A percentile compares a stretch with the other conserved stretches of the same genome.
These are phyloP conservation scores for Phaeosphaeriaceae sp. DNA, from an alignment of 2,329 filamentous ascomycete genomes.

Conservation along the genomic window DNA sequence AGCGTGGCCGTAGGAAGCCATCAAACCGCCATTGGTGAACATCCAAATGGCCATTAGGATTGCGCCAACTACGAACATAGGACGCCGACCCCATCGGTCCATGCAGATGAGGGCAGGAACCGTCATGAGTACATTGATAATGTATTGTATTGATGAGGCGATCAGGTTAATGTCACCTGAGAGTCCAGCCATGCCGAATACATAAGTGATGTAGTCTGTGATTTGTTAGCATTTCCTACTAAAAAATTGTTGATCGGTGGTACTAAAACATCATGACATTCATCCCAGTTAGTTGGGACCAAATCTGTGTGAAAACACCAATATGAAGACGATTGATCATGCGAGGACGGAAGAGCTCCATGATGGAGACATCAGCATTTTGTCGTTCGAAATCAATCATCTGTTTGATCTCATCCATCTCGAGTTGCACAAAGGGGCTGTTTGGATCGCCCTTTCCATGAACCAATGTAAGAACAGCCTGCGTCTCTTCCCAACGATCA, in stretches of 20 bases:
- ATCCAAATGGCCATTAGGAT: conserved; percentile 68
- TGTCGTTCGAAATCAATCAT: conserved; percentile 75
- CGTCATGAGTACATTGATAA: conserved; percentile 83
- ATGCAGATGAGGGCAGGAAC: conserved; percentile 76
- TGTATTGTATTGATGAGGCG: conserved; percentile 73
- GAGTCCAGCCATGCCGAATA: conserved; percentile 76
- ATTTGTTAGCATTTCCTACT: background rate
- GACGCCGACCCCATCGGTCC: conserved; percentile 76
- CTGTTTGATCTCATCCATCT: conserved; percentile 75
- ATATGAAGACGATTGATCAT: conserved; percentile 77
- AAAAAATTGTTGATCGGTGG: too few relatives aligned
- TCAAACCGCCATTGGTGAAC: conserved; percentile 67
- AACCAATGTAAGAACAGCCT: conserved; percentile 51
- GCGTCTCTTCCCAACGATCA: conserved; percentile 54
- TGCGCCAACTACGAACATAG: conserved; percentile 69
- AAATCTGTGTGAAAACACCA: conserved; percentile 75
- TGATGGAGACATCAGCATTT: conserved; percentile 71
- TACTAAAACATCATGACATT: conserved; percentile 67
- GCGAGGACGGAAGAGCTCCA: conserved; percentile 74
- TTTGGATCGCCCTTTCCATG: conserved; percentile 65
- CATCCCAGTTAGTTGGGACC: conserved; percentile 79
- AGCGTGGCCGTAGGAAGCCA: conserved; percentile 63
- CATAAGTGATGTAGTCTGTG: conserved; percentile 55
- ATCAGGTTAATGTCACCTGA: conserved; percentile 64
- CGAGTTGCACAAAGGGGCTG: conserved; percentile 69